phyloP scores from a whole-genome alignment of 1,284 basidiomycete species.

The Trametes sp. region DNA sequence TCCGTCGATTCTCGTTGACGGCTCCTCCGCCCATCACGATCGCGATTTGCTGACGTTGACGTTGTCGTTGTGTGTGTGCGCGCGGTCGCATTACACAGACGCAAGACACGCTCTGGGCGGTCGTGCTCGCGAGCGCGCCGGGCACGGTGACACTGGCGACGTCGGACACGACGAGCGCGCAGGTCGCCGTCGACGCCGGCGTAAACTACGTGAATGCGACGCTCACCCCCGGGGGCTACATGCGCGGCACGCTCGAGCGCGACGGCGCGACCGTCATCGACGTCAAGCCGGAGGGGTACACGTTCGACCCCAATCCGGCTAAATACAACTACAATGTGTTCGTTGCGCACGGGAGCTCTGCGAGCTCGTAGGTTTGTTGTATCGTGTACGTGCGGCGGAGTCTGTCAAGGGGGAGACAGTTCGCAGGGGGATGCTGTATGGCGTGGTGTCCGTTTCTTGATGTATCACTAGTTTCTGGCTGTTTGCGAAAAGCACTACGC shows the following conservation, averaged over 20 bases:
- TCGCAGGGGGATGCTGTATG: slow-evolving; percentile 1
- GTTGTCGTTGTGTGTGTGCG: not conserved
- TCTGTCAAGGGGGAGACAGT: not conserved
- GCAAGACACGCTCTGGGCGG: slow-evolving; percentile 67
- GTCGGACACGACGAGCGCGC: slow-evolving; percentile 50
- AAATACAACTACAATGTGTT: slow-evolving; percentile 74
- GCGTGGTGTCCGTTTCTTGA: not conserved
- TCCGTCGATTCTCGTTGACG: slow-evolving; percentile 28
- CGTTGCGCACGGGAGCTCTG: slow-evolving; percentile 44
- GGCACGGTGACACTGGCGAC: slow-evolving; percentile 60
- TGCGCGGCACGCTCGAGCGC: slow-evolving; percentile 66
- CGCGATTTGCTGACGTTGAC: not conserved
- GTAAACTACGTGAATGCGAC: slow-evolving; percentile 70
- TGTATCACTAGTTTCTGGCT: not conserved
- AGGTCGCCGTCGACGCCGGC: slow-evolving; percentile 62
- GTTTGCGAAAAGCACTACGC: not conserved
- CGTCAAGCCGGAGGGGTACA: slow-evolving; percentile 55
- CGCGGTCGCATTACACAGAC: too few species aligned
- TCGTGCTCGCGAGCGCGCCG: slow-evolving; percentile 69
- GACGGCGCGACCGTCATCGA: slow-evolving; percentile 59
- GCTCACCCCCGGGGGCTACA: slow-evolving; percentile 62
- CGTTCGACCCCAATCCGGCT: slow-evolving; percentile 58
- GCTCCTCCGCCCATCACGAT: not conserved
- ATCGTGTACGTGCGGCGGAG: not conserved
- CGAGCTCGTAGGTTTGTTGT: too few species aligned